A percentile compares a stretch with the other conserved stretches of the same genome.
These are phyloP conservation scores for Fistulinella prunicolor DNA, from an alignment of 768 basidiomycete genomes.

Conservation along the genomic window DNA sequence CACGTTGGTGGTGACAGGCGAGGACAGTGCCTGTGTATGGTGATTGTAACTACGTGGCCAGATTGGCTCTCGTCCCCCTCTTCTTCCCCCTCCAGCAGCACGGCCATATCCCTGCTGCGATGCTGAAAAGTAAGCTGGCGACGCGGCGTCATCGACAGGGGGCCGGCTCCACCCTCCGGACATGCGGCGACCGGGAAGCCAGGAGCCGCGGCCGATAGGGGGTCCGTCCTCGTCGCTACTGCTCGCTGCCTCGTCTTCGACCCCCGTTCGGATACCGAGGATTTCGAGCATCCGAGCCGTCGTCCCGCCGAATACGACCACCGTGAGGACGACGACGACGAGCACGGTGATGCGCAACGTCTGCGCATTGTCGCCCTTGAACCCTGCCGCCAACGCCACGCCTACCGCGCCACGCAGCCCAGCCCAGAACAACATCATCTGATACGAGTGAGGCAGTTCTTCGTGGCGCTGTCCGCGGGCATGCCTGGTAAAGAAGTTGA, in stretches of 20 bases:
- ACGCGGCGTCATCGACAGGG: constrained; percentile 39
- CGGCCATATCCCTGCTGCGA: constrained; percentile 26
- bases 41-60: constrained; percentile 69
- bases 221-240: constrained; percentile 48
- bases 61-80: constrained; percentile 34
- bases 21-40: constrained; percentile 36
- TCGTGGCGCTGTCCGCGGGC: constrained; percentile 83
- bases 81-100: constrained; percentile 23
- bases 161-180: constrained; percentile 42
- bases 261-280: constrained; percentile 91
- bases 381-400: constrained; percentile 94
- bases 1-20: constrained; percentile 29
- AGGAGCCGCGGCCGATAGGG: constrained; percentile 27
- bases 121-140: constrained; percentile 27
- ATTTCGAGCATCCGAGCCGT: constrained; percentile 96
- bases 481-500: constrained; percentile 89
- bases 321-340: constrained; percentile 92
- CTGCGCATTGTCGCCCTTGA: constrained; percentile 90
- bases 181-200: constrained; percentile 34
- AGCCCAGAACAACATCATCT: constrained; percentile 99
- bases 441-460: constrained; percentile 95
- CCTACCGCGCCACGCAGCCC: constrained; percentile 96
- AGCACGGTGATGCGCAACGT: constrained; percentile 92
- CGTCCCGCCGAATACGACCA: constrained; percentile 95
- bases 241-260: constrained; percentile 85